phyloP scores from a whole-genome alignment of 345 rosid species.

The Rhodamnia rubescens region DNA sequence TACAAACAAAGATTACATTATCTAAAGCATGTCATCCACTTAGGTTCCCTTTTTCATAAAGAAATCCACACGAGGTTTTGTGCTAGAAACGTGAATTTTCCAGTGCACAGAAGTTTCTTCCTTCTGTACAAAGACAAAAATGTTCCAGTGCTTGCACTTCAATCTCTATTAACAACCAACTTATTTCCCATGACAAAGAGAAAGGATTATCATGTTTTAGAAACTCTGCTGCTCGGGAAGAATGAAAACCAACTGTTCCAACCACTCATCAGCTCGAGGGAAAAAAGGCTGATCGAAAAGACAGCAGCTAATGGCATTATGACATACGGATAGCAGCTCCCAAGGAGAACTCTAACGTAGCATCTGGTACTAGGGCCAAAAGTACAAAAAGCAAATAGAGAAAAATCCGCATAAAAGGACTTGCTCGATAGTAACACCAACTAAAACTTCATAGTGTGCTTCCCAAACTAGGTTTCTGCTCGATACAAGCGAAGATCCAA shows the following conservation, averaged over 20 bases:
- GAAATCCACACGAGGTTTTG: background rate
- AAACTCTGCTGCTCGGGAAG: background rate
- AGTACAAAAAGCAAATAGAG: background rate
- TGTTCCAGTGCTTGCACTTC: background rate
- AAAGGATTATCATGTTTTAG: background rate
- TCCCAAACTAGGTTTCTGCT: background rate
- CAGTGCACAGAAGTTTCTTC: background rate
- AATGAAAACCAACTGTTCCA: background rate
- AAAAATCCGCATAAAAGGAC: background rate
- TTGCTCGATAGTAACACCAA: background rate
- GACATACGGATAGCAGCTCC: background rate
- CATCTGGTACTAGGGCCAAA: background rate
- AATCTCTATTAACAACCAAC: background rate
- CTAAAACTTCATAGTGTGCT: background rate
- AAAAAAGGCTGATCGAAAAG: background rate
- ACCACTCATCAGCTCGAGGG: background rate
- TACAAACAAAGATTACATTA: background rate
- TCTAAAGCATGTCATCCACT: background rate
- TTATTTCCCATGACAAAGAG: background rate
- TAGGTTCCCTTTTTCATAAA: background rate
- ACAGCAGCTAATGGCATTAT: background rate
- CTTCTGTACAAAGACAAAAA: background rate
- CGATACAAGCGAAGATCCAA: background rate
- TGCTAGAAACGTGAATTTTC: background rate
- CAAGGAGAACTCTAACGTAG: background rate